Percentiles rank a stretch among this genome's conserved stretches.
These are phyloP conservation scores for Penicillium atrosanguineum DNA, from an alignment of 495 filamentous ascomycete species.

Conservation along the genomic window DNA sequence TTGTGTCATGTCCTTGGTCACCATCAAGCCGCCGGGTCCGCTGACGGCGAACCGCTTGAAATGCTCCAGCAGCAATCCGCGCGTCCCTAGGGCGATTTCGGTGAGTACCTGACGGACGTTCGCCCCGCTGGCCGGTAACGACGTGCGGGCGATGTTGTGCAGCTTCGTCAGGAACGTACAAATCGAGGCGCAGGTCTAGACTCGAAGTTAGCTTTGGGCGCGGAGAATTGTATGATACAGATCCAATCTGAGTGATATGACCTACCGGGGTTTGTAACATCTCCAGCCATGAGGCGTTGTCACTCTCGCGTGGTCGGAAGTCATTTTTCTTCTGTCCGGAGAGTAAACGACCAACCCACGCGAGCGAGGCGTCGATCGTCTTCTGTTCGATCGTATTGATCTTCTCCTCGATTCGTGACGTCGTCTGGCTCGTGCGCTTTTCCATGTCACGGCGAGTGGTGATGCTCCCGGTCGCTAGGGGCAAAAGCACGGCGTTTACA, in stretches of 20 bases:
- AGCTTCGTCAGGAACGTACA: constrained; percentile 71
- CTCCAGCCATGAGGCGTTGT: constrained; percentile 70
- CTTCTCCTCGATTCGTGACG: constrained; percentile 82
- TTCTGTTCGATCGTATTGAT: constrained; percentile 82
- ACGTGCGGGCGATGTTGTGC: constrained; percentile 56
- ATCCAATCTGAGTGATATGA: neutral
- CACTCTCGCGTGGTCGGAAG: constrained; percentile 85
- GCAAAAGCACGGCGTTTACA: constrained; percentile 86
- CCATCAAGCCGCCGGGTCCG: constrained; percentile 88
- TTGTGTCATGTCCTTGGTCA: constrained; percentile 90
- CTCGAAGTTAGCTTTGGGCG: neutral
- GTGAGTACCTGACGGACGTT: constrained; percentile 75
- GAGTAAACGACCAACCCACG: constrained; percentile 74
- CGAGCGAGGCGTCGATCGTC: constrained; percentile 77
- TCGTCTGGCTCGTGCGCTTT: constrained; percentile 68
- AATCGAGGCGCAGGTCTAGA: constrained; percentile 70
- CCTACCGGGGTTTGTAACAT: constrained; percentile 73
- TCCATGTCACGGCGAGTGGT: constrained; percentile 90
- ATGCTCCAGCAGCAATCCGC: constrained; percentile 79
- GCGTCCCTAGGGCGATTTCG: constrained; percentile 81
- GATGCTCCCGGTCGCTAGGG: constrained; percentile 81
- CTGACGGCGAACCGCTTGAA: constrained; percentile 91
- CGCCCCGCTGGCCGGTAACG: constrained; percentile 66
- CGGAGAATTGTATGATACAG: neutral
- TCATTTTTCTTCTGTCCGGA: constrained; percentile 84